These are phyloP conservation scores for Hypholoma fasciculare DNA, from an alignment of 768 basidiomycete species.

Conservation along the genomic window DNA sequence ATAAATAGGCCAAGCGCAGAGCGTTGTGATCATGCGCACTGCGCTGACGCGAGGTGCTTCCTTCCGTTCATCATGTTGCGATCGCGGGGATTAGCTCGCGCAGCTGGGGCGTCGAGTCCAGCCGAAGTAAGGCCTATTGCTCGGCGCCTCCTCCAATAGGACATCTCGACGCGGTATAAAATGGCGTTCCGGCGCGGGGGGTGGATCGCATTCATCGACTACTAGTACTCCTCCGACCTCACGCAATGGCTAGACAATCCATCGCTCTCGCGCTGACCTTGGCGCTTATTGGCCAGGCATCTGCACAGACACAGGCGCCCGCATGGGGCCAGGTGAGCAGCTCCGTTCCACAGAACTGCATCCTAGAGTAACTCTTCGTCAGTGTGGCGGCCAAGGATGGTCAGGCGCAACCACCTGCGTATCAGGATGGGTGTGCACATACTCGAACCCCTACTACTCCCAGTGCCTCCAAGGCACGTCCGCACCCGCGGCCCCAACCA, in stretches of 20 bases:
- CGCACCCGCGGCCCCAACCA: slow-evolving; percentile 23
- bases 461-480: slow-evolving; percentile 52
- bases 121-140: slow-evolving; percentile 39
- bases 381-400: slow-evolving; percentile 59
- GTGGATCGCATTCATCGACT: slow-evolving; percentile 1
- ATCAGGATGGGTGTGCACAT: slow-evolving; percentile 45
- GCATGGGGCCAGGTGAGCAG: slow-evolving; percentile 36
- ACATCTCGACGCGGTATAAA: slow-evolving; percentile 8
- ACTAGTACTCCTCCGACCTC: not conserved
- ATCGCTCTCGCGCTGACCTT: slow-evolving; percentile 8
- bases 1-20: not conserved
- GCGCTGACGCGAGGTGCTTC: not conserved
- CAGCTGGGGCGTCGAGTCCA: not conserved
- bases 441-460: slow-evolving; percentile 47
- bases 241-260: slow-evolving; percentile 11
- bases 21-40: slow-evolving; percentile 2
- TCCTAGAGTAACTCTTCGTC: not conserved
- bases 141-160: slow-evolving; percentile 23
- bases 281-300: slow-evolving; percentile 8
- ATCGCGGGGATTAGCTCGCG: not conserved
- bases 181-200: not conserved
- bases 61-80: not conserved
- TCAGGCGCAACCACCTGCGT: slow-evolving; percentile 50
- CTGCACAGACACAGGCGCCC: slow-evolving; percentile 20
- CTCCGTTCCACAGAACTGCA: not conserved